These are phyloP conservation scores for Serendipita vermifera DNA, from an alignment of 768 basidiomycete genomes.

Conservation along the genomic window DNA sequence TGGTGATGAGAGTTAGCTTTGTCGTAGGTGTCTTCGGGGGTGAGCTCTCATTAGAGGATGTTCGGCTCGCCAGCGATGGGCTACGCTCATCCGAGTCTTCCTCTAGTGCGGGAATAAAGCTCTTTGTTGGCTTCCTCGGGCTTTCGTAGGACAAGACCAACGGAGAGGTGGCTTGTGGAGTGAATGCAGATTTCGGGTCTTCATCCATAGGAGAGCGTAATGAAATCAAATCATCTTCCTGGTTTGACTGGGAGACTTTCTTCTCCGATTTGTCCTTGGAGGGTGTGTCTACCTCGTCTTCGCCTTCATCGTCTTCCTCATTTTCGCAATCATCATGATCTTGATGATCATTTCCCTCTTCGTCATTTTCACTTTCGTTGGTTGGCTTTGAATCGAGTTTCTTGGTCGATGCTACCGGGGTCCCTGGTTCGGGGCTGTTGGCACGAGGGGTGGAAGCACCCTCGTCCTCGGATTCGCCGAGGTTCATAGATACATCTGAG, in stretches of 20 bases:
- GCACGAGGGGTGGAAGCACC: conserved; percentile 1
- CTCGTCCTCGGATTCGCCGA: not conserved
- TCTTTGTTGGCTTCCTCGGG: too few species aligned
- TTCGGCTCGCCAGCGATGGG: not conserved
- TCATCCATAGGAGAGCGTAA: not conserved
- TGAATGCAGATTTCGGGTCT: too few species aligned
- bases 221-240: not conserved
- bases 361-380: not conserved
- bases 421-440: not conserved
- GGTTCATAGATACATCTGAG: conserved; percentile 3
- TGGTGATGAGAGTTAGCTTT: not conserved
- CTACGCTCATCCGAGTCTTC: too few species aligned
- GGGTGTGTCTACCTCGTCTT: not conserved
- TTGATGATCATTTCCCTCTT: not conserved
- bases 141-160: too few species aligned
- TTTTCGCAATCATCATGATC: not conserved
- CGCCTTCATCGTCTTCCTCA: not conserved
- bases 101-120: too few species aligned
- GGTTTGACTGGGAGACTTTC: not conserved
- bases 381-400: not conserved
- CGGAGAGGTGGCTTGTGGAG: too few species aligned
- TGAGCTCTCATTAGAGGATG: conserved; percentile 1
- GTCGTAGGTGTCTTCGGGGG: conserved; percentile 4
- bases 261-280: not conserved
- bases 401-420: too few species aligned